Percentiles rank a stretch among this genome's conserved stretches.
Conservation (phyloP, 225 moss, liverwort and hornwort genomes). For the Asterella californica region DNA sequence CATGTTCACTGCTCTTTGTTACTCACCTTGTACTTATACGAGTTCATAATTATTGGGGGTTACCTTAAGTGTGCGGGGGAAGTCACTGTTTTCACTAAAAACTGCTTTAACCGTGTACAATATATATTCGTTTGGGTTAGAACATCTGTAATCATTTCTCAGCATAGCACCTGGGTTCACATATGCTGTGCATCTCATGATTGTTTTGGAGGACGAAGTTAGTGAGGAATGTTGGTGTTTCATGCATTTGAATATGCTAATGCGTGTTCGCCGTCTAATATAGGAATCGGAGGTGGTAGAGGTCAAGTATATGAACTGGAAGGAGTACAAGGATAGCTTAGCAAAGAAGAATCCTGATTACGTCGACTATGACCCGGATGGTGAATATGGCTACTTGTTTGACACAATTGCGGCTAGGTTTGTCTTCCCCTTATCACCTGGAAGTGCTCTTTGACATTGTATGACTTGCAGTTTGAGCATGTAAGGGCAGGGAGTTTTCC, state of each 20-base stretch:
- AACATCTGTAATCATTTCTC: no score
- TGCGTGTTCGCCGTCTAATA: background rate
- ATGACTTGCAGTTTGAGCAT: background rate
- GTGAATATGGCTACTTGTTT: slow-evolving; percentile 66
- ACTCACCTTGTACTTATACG: no score
- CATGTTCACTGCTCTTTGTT: no score
- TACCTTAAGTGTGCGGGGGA: no score
- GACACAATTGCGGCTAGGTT: slow-evolving; percentile 67
- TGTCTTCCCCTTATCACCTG: slow-evolving; percentile 6
- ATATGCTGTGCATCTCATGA: no score
- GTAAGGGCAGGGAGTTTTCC: background rate
- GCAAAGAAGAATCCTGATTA: slow-evolving; percentile 59
- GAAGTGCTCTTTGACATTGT: background rate
- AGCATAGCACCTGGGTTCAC: no score
- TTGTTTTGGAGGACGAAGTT: no score
- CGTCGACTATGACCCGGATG: slow-evolving; percentile 62
- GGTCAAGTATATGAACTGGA: slow-evolving; percentile 90
- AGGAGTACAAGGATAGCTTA: slow-evolving; percentile 63
- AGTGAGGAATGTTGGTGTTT: no score
- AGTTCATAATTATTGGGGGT: no score
- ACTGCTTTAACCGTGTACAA: no score
- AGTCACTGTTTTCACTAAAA: no score
- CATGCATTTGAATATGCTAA: background rate
- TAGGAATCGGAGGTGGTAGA: slow-evolving; percentile 93
- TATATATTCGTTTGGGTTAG: no score